phyloP scores from a whole-genome alignment of 1,284 basidiomycete species.

The Boletellus deceptivus region DNA sequence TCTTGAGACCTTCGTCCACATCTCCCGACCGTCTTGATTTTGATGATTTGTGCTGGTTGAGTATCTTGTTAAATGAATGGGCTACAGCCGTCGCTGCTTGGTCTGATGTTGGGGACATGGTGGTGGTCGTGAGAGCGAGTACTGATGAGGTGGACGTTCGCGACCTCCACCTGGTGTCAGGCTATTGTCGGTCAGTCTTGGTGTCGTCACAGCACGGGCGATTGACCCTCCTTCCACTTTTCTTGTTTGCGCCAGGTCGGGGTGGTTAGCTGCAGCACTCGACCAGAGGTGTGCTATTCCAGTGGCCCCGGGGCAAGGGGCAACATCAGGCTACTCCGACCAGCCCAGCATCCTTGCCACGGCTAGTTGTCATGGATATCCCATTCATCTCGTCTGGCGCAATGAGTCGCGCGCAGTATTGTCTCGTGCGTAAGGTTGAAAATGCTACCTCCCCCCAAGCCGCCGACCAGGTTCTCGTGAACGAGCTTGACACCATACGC shows the following conservation, averaged over 20 bases:
- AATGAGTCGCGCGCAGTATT: constrained; percentile 67
- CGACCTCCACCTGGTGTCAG: not conserved
- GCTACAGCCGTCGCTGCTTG: constrained; percentile 45
- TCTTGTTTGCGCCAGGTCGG: not conserved
- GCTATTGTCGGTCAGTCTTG: not conserved
- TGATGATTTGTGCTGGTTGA: constrained; percentile 65
- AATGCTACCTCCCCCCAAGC: constrained; percentile 49
- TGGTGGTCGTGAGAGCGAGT: constrained; percentile 3
- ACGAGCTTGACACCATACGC: constrained; percentile 58
- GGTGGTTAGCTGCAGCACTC: constrained; percentile 5
- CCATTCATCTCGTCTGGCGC: constrained; percentile 75
- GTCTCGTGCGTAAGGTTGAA: constrained; percentile 69
- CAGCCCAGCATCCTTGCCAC: not conserved
- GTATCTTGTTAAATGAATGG: constrained; percentile 74
- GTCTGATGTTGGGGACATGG: constrained; percentile 26
- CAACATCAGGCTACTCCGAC: not conserved
- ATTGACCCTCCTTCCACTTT: not conserved
- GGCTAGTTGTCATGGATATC: constrained; percentile 53
- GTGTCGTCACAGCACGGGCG: not conserved
- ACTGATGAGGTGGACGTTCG: not conserved
- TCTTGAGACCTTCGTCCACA: constrained; percentile 77
- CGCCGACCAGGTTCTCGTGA: constrained; percentile 55
- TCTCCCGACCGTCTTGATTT: constrained; percentile 66
- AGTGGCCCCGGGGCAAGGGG: not conserved
- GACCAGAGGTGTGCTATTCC: constrained; percentile 20